Conservation (phyloP, 768 basidiomycete species). For the Lactifluus volemus region DNA sequence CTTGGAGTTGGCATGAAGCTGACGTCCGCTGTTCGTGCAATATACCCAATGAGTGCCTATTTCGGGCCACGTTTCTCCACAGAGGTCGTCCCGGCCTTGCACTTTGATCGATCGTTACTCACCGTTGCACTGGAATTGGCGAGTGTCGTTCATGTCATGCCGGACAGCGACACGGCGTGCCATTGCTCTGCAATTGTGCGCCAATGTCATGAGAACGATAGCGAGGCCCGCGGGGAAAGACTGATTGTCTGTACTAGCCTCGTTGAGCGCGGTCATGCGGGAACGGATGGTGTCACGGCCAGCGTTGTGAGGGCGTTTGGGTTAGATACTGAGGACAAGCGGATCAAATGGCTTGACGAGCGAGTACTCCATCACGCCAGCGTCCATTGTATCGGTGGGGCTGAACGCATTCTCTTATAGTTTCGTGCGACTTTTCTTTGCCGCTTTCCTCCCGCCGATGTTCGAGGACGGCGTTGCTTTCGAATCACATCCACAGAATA, state of each 20-base stretch:
- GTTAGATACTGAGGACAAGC: slow-evolving; percentile 43
- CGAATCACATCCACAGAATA: slow-evolving; percentile 54
- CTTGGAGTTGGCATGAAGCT: slow-evolving; percentile 48
- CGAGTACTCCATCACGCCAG: slow-evolving; percentile 22
- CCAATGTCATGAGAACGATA: slow-evolving; percentile 32
- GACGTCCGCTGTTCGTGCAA: slow-evolving; percentile 49
- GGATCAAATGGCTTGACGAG: slow-evolving; percentile 42
- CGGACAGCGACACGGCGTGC: slow-evolving; percentile 43
- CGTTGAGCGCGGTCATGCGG: slow-evolving; percentile 45
- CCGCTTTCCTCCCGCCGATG: slow-evolving; percentile 48
- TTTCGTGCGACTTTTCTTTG: slow-evolving; percentile 41
- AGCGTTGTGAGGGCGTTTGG: slow-evolving; percentile 43
- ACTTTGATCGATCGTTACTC: slow-evolving; percentile 39
- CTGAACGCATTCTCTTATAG: slow-evolving; percentile 23
- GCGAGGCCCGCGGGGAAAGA: slow-evolving; percentile 40
- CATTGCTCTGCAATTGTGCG: slow-evolving; percentile 47
- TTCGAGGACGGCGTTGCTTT: slow-evolving; percentile 49
- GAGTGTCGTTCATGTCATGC: slow-evolving; percentile 40
- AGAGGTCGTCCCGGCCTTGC: slow-evolving; percentile 41
- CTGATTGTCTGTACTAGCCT: slow-evolving; percentile 50
- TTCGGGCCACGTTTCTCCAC: slow-evolving; percentile 48
- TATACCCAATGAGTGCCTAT: slow-evolving; percentile 50
- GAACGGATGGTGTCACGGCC: slow-evolving; percentile 36
- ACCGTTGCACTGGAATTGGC: slow-evolving; percentile 50
- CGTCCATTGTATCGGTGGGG: neutral